Conservation (phyloP, 768 basidiomycete genomes). For the Collybia mongolica region DNA sequence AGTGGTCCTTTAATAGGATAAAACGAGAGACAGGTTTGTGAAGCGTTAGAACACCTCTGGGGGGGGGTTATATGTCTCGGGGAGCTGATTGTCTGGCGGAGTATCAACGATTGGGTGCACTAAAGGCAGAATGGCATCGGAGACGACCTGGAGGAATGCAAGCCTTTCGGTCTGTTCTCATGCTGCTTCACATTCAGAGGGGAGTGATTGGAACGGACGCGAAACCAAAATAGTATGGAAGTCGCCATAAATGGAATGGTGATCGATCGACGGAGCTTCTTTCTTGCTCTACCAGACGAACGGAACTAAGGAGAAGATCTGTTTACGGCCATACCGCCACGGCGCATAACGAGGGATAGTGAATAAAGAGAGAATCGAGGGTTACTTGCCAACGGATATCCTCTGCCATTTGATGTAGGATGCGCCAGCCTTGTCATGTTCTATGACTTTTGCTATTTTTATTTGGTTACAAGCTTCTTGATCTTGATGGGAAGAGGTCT, state of each 20-base stretch:
- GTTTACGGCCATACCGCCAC: too few relatives aligned
- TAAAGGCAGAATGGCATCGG: neutral
- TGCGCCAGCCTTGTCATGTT: too few relatives aligned
- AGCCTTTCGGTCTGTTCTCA: too few relatives aligned
- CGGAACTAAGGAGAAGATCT: too few relatives aligned
- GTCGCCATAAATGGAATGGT: neutral
- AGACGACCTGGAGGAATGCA: neutral
- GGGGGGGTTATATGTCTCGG: neutral
- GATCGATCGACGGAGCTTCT: neutral
- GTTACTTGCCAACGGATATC: too few relatives aligned
- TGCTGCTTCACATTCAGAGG: neutral
- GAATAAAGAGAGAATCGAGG: too few relatives aligned
- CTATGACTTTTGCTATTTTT: too few relatives aligned
- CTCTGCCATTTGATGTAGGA: too few relatives aligned
- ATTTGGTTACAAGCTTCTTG: too few relatives aligned
- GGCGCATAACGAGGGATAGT: too few relatives aligned
- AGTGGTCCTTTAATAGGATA: neutral
- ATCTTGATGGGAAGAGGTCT: too few relatives aligned
- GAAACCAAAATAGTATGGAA: neutral
- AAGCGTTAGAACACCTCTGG: slow-evolving; percentile 11
- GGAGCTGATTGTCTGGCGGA: neutral
- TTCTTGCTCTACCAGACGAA: neutral
- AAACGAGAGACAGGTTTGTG: slow-evolving; percentile 3
- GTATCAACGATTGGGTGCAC: neutral
- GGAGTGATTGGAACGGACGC: neutral